Conservation (phyloP, 208 protist genomes). For the Wallacemonas rigidus region DNA sequence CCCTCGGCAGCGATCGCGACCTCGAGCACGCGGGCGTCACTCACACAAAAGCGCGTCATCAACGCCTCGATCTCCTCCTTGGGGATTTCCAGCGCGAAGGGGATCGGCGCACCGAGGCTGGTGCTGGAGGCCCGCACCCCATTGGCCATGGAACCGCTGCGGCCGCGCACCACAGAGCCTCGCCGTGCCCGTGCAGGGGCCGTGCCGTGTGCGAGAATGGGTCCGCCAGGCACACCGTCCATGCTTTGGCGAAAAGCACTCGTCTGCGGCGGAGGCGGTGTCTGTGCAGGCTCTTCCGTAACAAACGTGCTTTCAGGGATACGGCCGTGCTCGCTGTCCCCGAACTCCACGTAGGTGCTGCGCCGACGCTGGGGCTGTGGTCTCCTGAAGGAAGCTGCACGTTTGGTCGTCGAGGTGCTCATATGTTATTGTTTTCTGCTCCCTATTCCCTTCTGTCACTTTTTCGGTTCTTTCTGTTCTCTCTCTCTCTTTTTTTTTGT, state of each 20-base stretch:
- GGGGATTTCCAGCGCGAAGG: constrained; percentile 39
- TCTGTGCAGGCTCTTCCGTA: not conserved
- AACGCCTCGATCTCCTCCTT: constrained; percentile 53
- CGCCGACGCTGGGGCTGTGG: constrained; percentile 29
- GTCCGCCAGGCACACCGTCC: not conserved
- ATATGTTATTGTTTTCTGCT: constrained; percentile 2
- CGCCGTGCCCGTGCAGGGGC: constrained; percentile 7
- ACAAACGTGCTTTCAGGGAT: constrained; percentile 35
- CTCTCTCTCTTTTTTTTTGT: constrained; percentile 5
- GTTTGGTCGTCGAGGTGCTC: not conserved
- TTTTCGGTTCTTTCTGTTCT: not conserved
- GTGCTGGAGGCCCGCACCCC: not conserved
- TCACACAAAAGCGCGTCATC: constrained; percentile 37
- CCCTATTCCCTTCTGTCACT: too few species aligned
- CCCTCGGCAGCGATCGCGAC: constrained; percentile 60
- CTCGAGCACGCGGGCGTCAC: constrained; percentile 51
- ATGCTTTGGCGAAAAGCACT: constrained; percentile 1
- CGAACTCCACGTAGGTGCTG: constrained; percentile 44
- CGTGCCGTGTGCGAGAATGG: not conserved
- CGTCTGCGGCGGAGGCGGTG: not conserved
- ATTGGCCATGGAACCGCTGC: constrained; percentile 14
- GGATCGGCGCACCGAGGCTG: not conserved
- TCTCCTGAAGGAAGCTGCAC: constrained; percentile 28
- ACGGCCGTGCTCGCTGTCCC: constrained; percentile 25
- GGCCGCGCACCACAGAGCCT: constrained; percentile 14